Evolutionary conservation across 495 filamentous ascomycete genomes (phyloP), one percentile per base, ranked within the genome.

Genomic region (Neurospora intermedia): DNA sequence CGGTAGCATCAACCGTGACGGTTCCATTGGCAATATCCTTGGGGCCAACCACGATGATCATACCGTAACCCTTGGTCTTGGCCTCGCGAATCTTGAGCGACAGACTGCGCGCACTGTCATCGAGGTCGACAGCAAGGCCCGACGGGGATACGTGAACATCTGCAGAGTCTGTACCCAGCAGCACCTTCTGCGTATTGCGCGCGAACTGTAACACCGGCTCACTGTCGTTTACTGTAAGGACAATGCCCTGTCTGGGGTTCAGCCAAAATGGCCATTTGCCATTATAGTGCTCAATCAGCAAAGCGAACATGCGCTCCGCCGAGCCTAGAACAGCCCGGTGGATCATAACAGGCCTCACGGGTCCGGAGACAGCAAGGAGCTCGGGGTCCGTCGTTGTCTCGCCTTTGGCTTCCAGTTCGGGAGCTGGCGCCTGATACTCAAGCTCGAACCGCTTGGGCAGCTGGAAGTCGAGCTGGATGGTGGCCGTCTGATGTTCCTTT

Each of bases 381-480:
- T 80, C 79, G 0, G 84, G 72, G 69, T 88, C 83, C 0, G 77
- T 80, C 2, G 83, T 85, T 0, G 80, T 80, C 73, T 84, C 79
- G 38, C 88, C 87, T 43, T 86, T 86, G 62, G 85, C 85, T 39
- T 93, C 91, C 0, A 86, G 83, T 48, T 88, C 90, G 0, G 92
- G 91, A 5, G 92, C 90, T n/a, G 94, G 92, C 43, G 92, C 88
- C 71, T 87, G 81, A 78, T 97, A 98, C 75, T 89, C 86, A 41
- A 98, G 80, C 15, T 85, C 87, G 78, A 98, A 97, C 15, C 93
- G 88, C 75, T 91, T 91, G 1, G 94, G 94, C 7, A 98, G 85
- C 78, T 98, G 95, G 82, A 98, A 97, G 77, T 98, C 94, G 41
- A 98, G 87, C 82, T 98, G 94, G 71, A 97, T 91, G 6, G 94